Evolutionary conservation across 2,329 filamentous ascomycete genomes (phyloP), one percentile per base, ranked within the genome.

Genomic region (Xylariaceae sp.): DNA sequence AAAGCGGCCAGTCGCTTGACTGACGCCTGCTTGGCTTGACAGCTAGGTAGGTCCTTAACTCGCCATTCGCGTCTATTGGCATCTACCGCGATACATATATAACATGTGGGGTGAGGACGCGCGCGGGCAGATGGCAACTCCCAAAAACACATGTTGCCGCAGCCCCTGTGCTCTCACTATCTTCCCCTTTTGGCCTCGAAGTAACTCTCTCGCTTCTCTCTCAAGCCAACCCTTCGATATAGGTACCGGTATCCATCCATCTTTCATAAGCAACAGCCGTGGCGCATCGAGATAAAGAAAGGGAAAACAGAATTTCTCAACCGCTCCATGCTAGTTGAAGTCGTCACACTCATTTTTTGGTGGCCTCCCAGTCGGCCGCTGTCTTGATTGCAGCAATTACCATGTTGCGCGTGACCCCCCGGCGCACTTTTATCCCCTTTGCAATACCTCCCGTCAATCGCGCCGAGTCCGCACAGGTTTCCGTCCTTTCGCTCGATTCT

Each of bases 181-280:
- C 63, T 55, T 56, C 45, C 56, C 63, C 64, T 45, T 63, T 58
- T 30, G 23, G 34, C 30, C 55, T 57, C 58, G 51, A 65, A 59
- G 23, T 30, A 30, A 30, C 23, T 30, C 23, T 30, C 23, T 30
- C 23, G 23, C 23, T 56, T 58, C 62, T 59, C 59, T 57, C 53
- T 62, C 59, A 61, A 64, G 60, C 58, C 62, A 66, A 67, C 7
- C 62, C 57, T 62, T 64, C 56, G 63, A 68, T 63, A 59, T 64
- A 57, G 48, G 18, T 51, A 64, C 23, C 23, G 65, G 67, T 70
- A 64, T 66, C 67, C 70, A 70, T 70, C 67, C 67, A 66, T 65
- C 58, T 57, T 62, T 66, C 67, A 61, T 67, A 66, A 67, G 59
- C 63, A 66, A 59, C 57, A 64, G 64, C 63, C 60, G 55, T 64